Evolutionary conservation across 192 early-diverging fungal species (phyloP), one percentile per base, ranked within the genome.

Genomic region (Entomortierella beljakovae): DNA sequence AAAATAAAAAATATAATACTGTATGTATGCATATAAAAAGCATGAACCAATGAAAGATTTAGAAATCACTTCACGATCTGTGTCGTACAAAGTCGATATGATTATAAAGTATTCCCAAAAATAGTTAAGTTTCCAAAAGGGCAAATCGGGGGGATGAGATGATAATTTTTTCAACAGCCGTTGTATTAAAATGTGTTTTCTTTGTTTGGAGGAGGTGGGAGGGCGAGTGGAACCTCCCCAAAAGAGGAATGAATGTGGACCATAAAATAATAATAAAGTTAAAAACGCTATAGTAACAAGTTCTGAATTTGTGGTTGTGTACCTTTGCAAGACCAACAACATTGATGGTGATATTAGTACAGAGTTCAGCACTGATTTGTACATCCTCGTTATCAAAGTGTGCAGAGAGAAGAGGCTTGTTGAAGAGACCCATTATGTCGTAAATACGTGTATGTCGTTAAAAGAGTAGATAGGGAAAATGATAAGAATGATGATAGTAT

Each of bases 311-410:
- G 37, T 13, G 6, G 13, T 38, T 8, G 13, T 38, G 37, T 79
- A 79, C 75, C 75, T 62, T 79, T 66, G 75, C 75, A 20, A 70
- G 67, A 33, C 75, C 75, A 48, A 79, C 46, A 8, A 79, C 62
- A 3, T 57, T 68, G 75, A 79, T 69, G 37, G 61, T 46, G 25
- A 79, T 79, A 26, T 79, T 79, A 38, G 75, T 51, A 62, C 75
- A 79, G 35, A 79, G 62, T 34, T 79, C 75, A 20, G 75, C 75
- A 49, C 75, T 79, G 57, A 79, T 57, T 32, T 79, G 75, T 33
- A 79, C 75, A 70, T 79, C 75, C 38, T 79, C 75, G 34, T 79
- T 79, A 8, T 79, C 75, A 23, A 56, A 79, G 42, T 70, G 75
- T 34, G 68, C 75, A 6, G 75, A 57, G 3, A 79, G 61, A 11